Conservation (phyloP, 2,329 filamentous ascomycete genomes). For the Chaetothyriales sp. region DNA sequence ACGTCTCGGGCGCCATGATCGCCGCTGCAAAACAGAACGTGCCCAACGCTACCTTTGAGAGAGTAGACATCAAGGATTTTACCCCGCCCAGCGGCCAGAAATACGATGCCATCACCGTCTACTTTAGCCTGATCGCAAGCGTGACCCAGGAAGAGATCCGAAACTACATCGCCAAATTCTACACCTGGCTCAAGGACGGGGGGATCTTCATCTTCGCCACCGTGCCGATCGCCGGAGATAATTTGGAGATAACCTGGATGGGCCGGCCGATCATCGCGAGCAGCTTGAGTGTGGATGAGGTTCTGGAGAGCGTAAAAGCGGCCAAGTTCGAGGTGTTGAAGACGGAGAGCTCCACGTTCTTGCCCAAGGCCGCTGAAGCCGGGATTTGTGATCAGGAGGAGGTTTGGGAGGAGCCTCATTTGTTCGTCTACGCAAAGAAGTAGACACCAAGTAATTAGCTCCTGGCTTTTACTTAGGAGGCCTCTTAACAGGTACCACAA, state of each 20-base stretch:
- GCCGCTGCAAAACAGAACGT: conserved; percentile 1
- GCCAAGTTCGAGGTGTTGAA: not conserved
- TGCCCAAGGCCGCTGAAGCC: not conserved
- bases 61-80: not conserved
- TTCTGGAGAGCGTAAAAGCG: not conserved
- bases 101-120: not conserved
- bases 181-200: not conserved
- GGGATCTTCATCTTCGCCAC: not conserved
- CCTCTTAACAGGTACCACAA: no score
- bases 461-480: no score
- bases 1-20: conserved; percentile 1
- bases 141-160: conserved; percentile 1
- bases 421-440: not conserved
- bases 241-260: conserved; percentile 4
- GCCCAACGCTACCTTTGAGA: not conserved
- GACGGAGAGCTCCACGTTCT: not conserved
- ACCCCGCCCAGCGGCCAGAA: not conserved
- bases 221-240: not conserved
- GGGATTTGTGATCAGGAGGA: conserved; percentile 1
- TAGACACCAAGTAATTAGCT: no score
- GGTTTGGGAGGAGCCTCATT: conserved; percentile 1
- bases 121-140: not conserved
- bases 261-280: conserved; percentile 2
- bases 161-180: not conserved
- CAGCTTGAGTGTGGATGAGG: conserved; percentile 1